These are phyloP conservation scores for Aspergillus biplanus DNA, from an alignment of 495 filamentous ascomycete species.

Conservation along the genomic window DNA sequence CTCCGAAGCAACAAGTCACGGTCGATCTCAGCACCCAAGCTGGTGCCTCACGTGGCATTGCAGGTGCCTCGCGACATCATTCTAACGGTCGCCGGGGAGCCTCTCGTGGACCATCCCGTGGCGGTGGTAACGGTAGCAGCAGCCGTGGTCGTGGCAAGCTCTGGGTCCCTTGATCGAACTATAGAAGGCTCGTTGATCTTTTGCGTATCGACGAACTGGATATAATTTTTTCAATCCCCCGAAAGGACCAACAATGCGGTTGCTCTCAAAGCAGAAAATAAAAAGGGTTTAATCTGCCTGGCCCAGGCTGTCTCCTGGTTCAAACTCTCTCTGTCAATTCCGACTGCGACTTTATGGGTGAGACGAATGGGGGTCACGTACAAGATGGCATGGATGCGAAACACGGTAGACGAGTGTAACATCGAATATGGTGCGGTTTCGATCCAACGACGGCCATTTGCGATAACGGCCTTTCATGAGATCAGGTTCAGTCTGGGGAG, in stretches of 20 bases:
- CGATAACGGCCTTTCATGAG: conserved; percentile 10
- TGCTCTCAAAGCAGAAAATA: conserved; percentile 28
- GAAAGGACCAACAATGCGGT: conserved; percentile 26
- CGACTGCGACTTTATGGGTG: conserved; percentile 22
- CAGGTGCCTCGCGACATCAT: conserved; percentile 43
- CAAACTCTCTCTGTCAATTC: conserved; percentile 22
- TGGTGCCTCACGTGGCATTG: conserved; percentile 41
- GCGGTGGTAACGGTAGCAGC: conserved; percentile 30
- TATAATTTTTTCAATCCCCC: conserved; percentile 18
- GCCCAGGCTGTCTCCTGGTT: conserved; percentile 25
- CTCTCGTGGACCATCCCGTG: conserved; percentile 36
- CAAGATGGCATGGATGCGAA: conserved; percentile 23
- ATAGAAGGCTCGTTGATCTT: conserved; percentile 28
- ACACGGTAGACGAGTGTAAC: conserved; percentile 19
- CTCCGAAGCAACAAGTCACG: conserved; percentile 33
- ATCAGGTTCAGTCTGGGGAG: conserved; percentile 12
- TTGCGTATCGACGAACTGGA: conserved; percentile 31
- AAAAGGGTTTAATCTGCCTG: conserved; percentile 23
- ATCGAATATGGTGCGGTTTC: conserved; percentile 22
- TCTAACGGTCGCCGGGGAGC: conserved; percentile 38
- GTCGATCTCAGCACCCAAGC: conserved; percentile 45
- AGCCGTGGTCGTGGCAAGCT: conserved; percentile 54
- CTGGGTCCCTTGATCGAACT: conserved; percentile 54
- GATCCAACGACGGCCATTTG: conserved; percentile 15
- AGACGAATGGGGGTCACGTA: conserved; percentile 23